Base-by-base conservation (phyloP, 2,329 filamentous ascomycete genomes). In the Penicillium sp. region DNA sequence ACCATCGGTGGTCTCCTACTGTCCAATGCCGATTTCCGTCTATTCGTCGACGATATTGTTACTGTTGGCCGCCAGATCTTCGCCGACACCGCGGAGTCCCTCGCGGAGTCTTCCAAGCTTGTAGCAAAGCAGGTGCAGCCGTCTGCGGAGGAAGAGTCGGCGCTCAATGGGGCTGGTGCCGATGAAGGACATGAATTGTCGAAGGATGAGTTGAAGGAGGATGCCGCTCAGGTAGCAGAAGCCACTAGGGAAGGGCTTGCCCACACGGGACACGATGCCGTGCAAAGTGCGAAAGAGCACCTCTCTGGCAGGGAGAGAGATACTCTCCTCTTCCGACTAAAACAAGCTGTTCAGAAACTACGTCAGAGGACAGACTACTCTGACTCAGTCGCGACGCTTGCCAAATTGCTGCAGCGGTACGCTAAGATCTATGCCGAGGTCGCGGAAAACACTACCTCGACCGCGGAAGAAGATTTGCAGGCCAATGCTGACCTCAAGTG, bases 21-120 rank as follows among this genome's bases (percentile, higher is more conserved):
- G 41, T 91, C 90, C 13, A 97, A 97, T 69, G 86, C 88, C 0
- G 92, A 97, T 66, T 97, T 97, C 71, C 87, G 92, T 38, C 80
- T 92, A 6, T 92, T 97, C 64, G 77, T 97, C 42, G 84, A 87
- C 10, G 93, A 97, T 65, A 75, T 96, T 39, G 86, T 86, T 43
- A 86, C 87, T 0, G 83, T 97, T 44, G 89, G 88, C 11, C 86
- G 89, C 40, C 88, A 96, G 68, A 87, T 97, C 0, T 92, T 97
- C 69, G 86, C 86, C 48, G 92, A 97, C 64, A 92, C 92, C 3
- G 90, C 92, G 0, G 87, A 90, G 57, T 88, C 89, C 0, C 71
- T 96, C 5, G 90, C 92, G 0, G 81, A 86, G 14, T 88, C 87
- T 1, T 91, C 92, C 0, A 83, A 88, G 59, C 79, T 90, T 57